Percentiles rank a stretch among this genome's conserved stretches.
Conservation (phyloP, 768 basidiomycete species). For the Xanthoconium stramineum region DNA sequence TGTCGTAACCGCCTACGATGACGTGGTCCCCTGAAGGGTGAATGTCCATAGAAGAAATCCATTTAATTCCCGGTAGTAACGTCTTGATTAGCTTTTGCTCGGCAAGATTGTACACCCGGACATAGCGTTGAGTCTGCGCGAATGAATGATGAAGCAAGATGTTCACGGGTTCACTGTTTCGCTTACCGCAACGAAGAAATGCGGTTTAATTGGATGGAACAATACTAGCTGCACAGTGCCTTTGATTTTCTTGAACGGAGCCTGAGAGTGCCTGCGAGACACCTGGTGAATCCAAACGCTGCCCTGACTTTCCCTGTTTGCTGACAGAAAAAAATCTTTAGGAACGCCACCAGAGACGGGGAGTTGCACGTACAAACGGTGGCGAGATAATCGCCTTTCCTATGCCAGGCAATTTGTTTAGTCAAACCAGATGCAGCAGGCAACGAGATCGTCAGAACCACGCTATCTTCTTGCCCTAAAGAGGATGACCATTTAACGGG, state of each 20-base stretch:
- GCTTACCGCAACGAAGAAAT: constrained; percentile 96
- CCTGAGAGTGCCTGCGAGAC: constrained; percentile 91
- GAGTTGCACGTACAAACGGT: constrained; percentile 77
- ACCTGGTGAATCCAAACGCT: constrained; percentile 96
- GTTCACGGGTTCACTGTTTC: constrained; percentile 6
- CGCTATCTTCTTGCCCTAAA: constrained; percentile 44
- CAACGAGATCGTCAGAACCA: constrained; percentile 59
- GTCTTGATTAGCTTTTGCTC: constrained; percentile 94
- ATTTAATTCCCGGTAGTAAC: constrained; percentile 89
- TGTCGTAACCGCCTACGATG: constrained; percentile 96
- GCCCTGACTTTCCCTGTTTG: constrained; percentile 66
- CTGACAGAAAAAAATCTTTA: constrained; percentile 33
- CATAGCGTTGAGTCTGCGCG: constrained; percentile 88
- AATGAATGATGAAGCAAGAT: constrained; percentile 6
- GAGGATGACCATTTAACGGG: constrained; percentile 68
- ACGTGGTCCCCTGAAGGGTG: constrained; percentile 96
- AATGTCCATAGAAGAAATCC: constrained; percentile 97
- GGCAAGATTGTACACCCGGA: constrained; percentile 90
- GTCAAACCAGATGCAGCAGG: constrained; percentile 66
- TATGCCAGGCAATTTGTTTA: constrained; percentile 88
- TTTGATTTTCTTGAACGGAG: constrained; percentile 95
- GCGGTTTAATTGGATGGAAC: constrained; percentile 92
- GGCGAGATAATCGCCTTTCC: constrained; percentile 92
- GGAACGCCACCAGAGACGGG: constrained; percentile 3
- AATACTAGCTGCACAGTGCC: constrained; percentile 86